Evolutionary conservation across 1,284 basidiomycete genomes (phyloP).

Genomic region (Malassezia obtusa): DNA sequence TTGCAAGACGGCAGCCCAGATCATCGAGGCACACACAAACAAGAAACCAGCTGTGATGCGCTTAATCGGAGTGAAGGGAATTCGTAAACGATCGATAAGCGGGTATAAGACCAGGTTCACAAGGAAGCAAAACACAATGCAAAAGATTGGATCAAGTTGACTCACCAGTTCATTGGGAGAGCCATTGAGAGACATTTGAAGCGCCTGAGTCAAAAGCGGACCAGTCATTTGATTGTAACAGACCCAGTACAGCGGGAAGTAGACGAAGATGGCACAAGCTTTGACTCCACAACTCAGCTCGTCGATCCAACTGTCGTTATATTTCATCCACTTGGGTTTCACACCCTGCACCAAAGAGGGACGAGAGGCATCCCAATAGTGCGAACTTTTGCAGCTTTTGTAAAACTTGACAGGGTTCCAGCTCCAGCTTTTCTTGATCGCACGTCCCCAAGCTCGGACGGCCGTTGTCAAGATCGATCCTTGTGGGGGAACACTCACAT

Average conservation of each 20-base stretch:
- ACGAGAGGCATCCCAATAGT: slow-evolving; percentile 72
- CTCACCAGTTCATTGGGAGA: slow-evolving; percentile 68
- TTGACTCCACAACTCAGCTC: slow-evolving; percentile 72
- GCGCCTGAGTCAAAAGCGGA: slow-evolving; percentile 58
- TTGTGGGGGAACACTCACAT: slow-evolving; percentile 60
- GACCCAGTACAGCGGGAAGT: slow-evolving; percentile 55
- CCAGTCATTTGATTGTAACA: slow-evolving; percentile 54
- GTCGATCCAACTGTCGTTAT: slow-evolving; percentile 59
- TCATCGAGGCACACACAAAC: slow-evolving; percentile 53
- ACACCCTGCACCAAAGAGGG: slow-evolving; percentile 51
- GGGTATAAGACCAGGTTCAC: slow-evolving; percentile 60
- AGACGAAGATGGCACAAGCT: slow-evolving; percentile 72
- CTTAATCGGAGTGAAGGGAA: slow-evolving; percentile 56
- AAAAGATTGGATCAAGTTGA: slow-evolving; percentile 63
- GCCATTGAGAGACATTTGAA: slow-evolving; percentile 56
- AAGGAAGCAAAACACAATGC: slow-evolving; percentile 51
- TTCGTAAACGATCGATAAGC: slow-evolving; percentile 56
- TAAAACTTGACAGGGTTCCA: slow-evolving; percentile 42
- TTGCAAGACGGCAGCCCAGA: slow-evolving; percentile 58
- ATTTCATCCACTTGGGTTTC: slow-evolving; percentile 50
- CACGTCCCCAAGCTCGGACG: slow-evolving; percentile 40
- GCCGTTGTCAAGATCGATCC: slow-evolving; percentile 66
- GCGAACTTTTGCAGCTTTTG: slow-evolving; percentile 51
- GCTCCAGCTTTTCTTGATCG: slow-evolving; percentile 45
- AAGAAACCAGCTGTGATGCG: slow-evolving; percentile 67